phyloP scores from a whole-genome alignment of 169 alveolate species.

The Babesia bovis region DNA sequence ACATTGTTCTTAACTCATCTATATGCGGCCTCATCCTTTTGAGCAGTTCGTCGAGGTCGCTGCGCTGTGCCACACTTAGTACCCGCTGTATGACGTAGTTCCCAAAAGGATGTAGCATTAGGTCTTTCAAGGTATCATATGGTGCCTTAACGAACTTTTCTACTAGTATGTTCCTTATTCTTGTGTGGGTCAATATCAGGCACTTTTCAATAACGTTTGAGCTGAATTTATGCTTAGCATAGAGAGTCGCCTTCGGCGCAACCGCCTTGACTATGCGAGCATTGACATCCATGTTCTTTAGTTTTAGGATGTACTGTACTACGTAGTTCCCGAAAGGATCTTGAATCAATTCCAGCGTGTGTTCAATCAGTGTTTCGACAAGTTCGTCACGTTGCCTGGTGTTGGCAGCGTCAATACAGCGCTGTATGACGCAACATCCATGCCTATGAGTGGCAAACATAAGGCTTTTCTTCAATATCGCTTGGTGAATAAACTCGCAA shows the following conservation, averaged over 20 bases:
- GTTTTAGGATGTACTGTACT: slow-evolving; percentile 86
- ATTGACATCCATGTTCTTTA: slow-evolving; percentile 73
- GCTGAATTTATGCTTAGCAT: slow-evolving; percentile 89
- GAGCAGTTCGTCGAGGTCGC: slow-evolving; percentile 61
- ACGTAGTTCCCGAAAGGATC: slow-evolving; percentile 95
- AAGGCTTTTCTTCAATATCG: slow-evolving; percentile 75
- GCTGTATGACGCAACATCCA: slow-evolving; percentile 94
- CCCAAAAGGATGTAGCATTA: slow-evolving; percentile 81
- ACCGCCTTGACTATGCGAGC: slow-evolving; percentile 75
- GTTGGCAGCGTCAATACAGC: slow-evolving; percentile 90
- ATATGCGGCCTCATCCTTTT: slow-evolving; percentile 74
- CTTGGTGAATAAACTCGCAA: slow-evolving; percentile 85
- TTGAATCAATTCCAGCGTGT: slow-evolving; percentile 83
- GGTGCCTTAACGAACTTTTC: slow-evolving; percentile 72
- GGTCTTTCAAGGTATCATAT: slow-evolving; percentile 61
- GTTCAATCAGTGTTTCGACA: slow-evolving; percentile 74
- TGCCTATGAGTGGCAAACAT: slow-evolving; percentile 88
- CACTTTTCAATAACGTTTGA: slow-evolving; percentile 92
- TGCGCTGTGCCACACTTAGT: slow-evolving; percentile 75
- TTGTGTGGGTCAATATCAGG: slow-evolving; percentile 68
- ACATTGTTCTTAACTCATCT: slow-evolving; percentile 70
- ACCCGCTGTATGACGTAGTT: slow-evolving; percentile 82
- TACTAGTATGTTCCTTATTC: slow-evolving; percentile 62
- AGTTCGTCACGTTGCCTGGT: slow-evolving; percentile 66
- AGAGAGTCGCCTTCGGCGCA: slow-evolving; percentile 74